Evolutionary conservation across 768 basidiomycete genomes (phyloP).

Genomic region (Suillus bovinus): DNA sequence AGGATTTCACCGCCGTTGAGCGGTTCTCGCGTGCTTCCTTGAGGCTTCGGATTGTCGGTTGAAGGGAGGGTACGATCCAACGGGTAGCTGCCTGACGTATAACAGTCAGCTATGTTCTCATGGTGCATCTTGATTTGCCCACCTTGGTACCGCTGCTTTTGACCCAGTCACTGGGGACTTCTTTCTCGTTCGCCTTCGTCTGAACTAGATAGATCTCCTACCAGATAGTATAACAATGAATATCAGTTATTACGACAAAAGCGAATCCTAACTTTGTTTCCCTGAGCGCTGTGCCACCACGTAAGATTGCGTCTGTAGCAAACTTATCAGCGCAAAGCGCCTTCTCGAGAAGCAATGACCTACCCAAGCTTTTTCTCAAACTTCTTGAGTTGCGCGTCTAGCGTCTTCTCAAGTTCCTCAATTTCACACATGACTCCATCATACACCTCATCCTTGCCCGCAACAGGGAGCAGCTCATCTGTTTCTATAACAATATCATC

Average conservation of each 20-base stretch:
- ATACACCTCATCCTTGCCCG: conserved; percentile 86
- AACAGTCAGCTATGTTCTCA: not conserved
- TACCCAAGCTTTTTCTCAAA: conserved; percentile 72
- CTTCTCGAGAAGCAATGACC: conserved; percentile 6
- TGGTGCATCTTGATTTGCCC: not conserved
- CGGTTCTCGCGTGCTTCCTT: conserved; percentile 95
- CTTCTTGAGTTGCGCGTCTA: conserved; percentile 67
- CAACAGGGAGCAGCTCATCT: conserved; percentile 73
- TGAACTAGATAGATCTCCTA: conserved; percentile 93
- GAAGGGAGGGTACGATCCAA: conserved; percentile 75
- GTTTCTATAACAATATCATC: conserved; percentile 39
- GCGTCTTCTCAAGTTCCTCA: conserved; percentile 60
- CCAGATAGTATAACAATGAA: conserved; percentile 8
- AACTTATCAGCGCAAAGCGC: conserved; percentile 20
- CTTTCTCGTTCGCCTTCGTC: conserved; percentile 56
- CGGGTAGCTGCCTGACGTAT: conserved; percentile 62
- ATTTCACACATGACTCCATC: conserved; percentile 80
- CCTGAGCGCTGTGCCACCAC: conserved; percentile 79
- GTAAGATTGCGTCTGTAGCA: conserved; percentile 47
- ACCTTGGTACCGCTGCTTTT: conserved; percentile 84
- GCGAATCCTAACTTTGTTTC: conserved; percentile 63
- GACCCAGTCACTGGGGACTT: conserved; percentile 82
- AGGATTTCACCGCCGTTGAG: conserved; percentile 75
- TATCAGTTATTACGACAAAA: not conserved
- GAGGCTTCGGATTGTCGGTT: conserved; percentile 69